phyloP scores from a whole-genome alignment of 352 stramenopile genomes.

The Globisporangium irregulare region DNA sequence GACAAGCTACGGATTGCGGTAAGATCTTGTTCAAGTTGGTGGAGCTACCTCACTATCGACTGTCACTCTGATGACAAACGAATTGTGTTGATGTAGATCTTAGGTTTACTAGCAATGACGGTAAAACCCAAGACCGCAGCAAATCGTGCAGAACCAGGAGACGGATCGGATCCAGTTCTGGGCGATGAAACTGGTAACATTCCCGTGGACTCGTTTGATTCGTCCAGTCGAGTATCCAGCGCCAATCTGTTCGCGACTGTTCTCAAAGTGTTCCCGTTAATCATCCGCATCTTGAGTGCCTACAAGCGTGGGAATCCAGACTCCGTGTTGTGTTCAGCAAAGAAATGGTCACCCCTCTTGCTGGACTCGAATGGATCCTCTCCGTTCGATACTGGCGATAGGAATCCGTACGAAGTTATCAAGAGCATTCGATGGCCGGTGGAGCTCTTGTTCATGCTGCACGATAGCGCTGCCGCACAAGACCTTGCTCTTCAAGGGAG shows the following conservation, averaged over 20 bases:
- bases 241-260: neutral
- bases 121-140: neutral
- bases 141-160: neutral
- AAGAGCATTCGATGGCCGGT: constrained; percentile 20
- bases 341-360: constrained; percentile 3
- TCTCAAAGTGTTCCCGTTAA: neutral
- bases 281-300: neutral
- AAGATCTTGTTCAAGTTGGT: neutral
- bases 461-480: constrained; percentile 8
- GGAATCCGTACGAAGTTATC: constrained; percentile 13
- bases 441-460: constrained; percentile 22
- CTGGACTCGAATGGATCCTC: neutral
- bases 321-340: neutral
- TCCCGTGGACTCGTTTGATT: neutral
- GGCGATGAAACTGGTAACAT: neutral
- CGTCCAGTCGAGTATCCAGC: neutral
- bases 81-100: neutral
- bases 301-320: neutral
- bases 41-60: neutral
- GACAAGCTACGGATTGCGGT: constrained; percentile 24
- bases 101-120: neutral
- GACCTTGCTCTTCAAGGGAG: neutral
- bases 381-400: neutral
- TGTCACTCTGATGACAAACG: neutral
- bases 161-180: neutral